Evolutionary conservation across 2,329 filamentous ascomycete species (phyloP).

Genomic region (Colletotrichum sp.): DNA sequence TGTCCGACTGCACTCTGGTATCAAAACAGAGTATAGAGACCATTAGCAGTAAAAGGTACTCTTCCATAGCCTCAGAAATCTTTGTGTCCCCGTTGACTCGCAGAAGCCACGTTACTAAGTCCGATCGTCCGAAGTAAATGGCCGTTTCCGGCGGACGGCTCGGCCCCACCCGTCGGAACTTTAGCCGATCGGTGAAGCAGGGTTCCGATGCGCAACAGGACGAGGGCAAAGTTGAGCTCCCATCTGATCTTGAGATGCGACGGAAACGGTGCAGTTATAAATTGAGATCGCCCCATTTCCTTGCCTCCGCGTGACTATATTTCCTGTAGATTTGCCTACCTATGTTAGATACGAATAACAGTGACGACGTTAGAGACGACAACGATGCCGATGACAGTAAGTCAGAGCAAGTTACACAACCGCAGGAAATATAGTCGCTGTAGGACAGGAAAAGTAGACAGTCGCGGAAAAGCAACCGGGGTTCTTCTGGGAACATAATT

Average conservation of each 20-base stretch:
- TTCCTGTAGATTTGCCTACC: neutral
- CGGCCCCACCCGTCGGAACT: neutral
- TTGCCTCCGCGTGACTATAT: neutral
- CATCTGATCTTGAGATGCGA: neutral
- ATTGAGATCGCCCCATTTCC: neutral
- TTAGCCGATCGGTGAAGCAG: neutral
- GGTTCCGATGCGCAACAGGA: neutral
- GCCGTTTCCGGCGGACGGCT: neutral
- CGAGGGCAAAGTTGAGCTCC: neutral
- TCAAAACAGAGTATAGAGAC: too few species aligned
- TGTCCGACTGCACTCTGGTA: too few species aligned
- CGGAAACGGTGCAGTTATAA: neutral
- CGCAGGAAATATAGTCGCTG: neutral
- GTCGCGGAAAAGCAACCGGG: neutral
- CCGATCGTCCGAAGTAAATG: neutral
- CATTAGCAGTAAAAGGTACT: too few species aligned
- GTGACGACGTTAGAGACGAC: neutral
- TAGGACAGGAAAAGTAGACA: neutral
- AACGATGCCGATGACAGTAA: neutral
- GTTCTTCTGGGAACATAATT: neutral
- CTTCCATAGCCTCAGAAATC: neutral
- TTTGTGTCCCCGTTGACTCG: neutral
- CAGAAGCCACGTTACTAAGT: neutral
- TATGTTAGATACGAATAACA: neutral
- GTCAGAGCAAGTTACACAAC: fast-evolving